Evolutionary conservation across 352 stramenopile genomes (phyloP).

Genomic region (Phytopythium ostracodes): DNA sequence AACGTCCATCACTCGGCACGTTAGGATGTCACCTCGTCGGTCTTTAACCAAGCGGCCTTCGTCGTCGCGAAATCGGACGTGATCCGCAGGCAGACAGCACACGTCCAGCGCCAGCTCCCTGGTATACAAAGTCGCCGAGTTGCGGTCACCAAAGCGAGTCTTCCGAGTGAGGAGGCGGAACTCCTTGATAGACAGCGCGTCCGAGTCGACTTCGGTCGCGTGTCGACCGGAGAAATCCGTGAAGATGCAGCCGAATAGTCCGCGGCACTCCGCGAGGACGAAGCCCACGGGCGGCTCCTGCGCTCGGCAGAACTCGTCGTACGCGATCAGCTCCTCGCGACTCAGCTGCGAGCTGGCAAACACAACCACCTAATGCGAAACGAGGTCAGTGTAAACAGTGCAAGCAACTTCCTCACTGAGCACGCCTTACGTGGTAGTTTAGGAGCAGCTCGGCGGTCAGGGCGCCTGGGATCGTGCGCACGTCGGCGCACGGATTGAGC

Average conservation of each 20-base stretch:
- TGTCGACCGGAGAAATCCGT: conserved; percentile 21
- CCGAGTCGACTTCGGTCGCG: background rate
- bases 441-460: conserved; percentile 35
- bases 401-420: background rate
- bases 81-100: background rate
- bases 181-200: conserved; percentile 5
- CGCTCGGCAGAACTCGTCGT: conserved; percentile 41
- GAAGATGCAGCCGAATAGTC: conserved; percentile 34
- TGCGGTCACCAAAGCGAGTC: background rate
- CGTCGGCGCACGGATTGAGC: conserved; percentile 20
- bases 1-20: background rate
- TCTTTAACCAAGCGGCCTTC: background rate
- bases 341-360: conserved; percentile 28
- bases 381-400: too few species aligned
- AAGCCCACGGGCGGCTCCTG: conserved; percentile 35
- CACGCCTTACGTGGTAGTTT: conserved; percentile 33
- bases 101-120: conserved; percentile 15
- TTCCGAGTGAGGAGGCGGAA: conserved; percentile 12
- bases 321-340: conserved; percentile 40
- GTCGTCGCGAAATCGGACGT: background rate
- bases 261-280: conserved; percentile 31
- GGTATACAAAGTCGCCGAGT: conserved; percentile 10
- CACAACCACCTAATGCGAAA: conserved; percentile 30
- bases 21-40: background rate
- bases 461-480: conserved; percentile 24